Evolutionary conservation across 2,329 filamentous ascomycete species (phyloP), one percentile per base, ranked within the genome.

Genomic region (Beauveria medogensis): DNA sequence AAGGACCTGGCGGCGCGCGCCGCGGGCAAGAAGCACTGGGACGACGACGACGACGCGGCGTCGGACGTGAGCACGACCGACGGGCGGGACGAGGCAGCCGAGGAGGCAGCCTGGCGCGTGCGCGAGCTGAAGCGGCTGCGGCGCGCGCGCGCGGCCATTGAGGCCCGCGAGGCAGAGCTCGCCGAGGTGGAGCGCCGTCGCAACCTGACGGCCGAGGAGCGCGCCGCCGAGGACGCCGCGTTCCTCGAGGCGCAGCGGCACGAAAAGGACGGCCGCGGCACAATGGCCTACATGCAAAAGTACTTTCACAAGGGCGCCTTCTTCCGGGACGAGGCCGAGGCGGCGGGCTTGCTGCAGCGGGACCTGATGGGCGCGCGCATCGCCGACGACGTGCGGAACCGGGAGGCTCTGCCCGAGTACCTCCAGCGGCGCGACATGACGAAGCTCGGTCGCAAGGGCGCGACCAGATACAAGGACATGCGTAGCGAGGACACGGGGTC

Each of bases 271-370:
- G 74, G 80, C 55, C 87, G 88, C 63, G 91, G 91, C 58, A 89
- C 93, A 75, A 91, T 94, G 81, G 83, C 83, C 2, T 97, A 86
- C 73, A 91, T 97, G 89, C 92, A 97, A 71, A 92, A 92, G 71
- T 99, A 97, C 77, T 92, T 91, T 74, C 94, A 99, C 80, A 93
- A 92, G 76, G 94, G 94, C 54, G 94, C 94, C 18, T 99, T 97
- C 78, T 97, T 91, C 78, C 89, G 89, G 66, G 91, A 92, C 57
- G 90, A 95, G 67, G 82, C 87, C 56, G 85, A 87, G 67, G 85
- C 85, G 18, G 85, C 90, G 64, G 90, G 91, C 1, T 78, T 97
- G 51, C 86, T 90, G 64, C 83, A 87, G 70, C 82, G 94, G 52
- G 90, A 97, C 70, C 81, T 97, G 65, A 96, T 96, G 85, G 92